Base-by-base conservation (phyloP, 2,329 filamentous ascomycete species). In the Cytospora piceicola region DNA sequence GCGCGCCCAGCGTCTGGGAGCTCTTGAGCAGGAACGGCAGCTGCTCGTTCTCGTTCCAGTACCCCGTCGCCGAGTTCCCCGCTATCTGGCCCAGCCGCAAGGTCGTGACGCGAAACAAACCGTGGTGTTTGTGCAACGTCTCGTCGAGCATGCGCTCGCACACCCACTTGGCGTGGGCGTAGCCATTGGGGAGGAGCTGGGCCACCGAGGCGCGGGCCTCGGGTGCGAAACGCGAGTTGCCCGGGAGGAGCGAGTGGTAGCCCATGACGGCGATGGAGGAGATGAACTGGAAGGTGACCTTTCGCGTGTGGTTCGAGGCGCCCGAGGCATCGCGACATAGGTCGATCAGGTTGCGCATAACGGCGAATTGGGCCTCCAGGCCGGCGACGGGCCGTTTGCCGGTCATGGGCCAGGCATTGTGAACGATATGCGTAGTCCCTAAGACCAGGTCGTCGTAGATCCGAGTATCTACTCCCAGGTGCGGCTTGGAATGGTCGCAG, bases 31-130 rank as follows among this genome's bases (percentile, higher is more conserved):
- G 62, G 68, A 83, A 83, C 0, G 75, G 69, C 9, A 85, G 72
- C 69, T 86, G 82, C 70, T 86, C 84, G 29, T 75, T 74, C 0
- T 78, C 73, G 68, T 87, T 87, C 85, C 85, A 87, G 69, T 80
- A 81, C 0, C 84, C 85, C 63, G 75, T 84, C 0, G 64, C 75
- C 3, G 69, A 77, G 0, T 79, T 82, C 0, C 85, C 85, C 0
- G 84, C 77, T 52, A 88, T 82, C 70, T 88, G 85, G 0, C 82
- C 85, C 0, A 79, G 75, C 0, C 84, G 77, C 0, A 82, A 78
- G 0, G 71, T 72, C 75, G 78, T 80, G 0, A 80, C 66, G 20
- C 76, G 76, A 73, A 85, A 83, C 1, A 65, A 72, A 0, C 73
- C 63, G 0, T 79, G 78, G 64, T 80, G 71, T 17, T 72, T 70